Evolutionary conservation across 495 filamentous ascomycete species (phyloP).

Genomic region (Aspergillus coremiiformis): DNA sequence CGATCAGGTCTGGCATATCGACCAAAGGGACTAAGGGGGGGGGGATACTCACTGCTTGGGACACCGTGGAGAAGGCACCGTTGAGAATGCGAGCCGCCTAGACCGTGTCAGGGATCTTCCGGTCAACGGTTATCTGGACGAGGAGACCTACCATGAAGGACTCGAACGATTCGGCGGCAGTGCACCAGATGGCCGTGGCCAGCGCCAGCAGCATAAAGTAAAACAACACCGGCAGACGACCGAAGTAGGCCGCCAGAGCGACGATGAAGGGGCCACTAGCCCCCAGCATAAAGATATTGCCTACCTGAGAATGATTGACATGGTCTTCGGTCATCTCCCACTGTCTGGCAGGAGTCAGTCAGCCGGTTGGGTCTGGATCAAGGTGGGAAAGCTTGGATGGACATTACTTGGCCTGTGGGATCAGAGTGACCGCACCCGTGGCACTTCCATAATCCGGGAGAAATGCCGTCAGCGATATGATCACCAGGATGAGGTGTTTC

Average conservation of each 20-base stretch:
- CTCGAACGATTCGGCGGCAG: constrained; percentile 44
- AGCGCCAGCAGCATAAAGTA: constrained; percentile 45
- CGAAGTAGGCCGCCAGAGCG: constrained; percentile 49
- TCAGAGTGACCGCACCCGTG: constrained; percentile 46
- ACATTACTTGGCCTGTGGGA: constrained; percentile 42
- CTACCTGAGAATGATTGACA: constrained; percentile 50
- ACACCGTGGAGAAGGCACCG: constrained; percentile 56
- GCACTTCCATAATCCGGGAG: constrained; percentile 52
- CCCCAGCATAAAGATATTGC: constrained; percentile 53
- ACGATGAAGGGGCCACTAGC: constrained; percentile 51
- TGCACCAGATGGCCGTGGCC: constrained; percentile 47
- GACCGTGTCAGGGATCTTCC: background rate
- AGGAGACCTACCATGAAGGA: constrained; percentile 37
- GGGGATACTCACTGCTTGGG: constrained; percentile 29
- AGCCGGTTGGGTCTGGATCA: too few relatives aligned
- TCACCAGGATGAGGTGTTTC: constrained; percentile 48
- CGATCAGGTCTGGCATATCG: too few relatives aligned
- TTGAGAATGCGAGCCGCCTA: constrained; percentile 51
- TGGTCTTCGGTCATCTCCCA: constrained; percentile 41
- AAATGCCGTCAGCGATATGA: constrained; percentile 48
- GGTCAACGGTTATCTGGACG: background rate
- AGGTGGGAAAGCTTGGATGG: too few relatives aligned
- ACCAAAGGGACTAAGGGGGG: background rate
- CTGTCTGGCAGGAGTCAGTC: constrained; percentile 19
- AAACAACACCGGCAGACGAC: constrained; percentile 51